phyloP scores from a whole-genome alignment of 352 stramenopile genomes.

The Globisporangium paroecandrum region DNA sequence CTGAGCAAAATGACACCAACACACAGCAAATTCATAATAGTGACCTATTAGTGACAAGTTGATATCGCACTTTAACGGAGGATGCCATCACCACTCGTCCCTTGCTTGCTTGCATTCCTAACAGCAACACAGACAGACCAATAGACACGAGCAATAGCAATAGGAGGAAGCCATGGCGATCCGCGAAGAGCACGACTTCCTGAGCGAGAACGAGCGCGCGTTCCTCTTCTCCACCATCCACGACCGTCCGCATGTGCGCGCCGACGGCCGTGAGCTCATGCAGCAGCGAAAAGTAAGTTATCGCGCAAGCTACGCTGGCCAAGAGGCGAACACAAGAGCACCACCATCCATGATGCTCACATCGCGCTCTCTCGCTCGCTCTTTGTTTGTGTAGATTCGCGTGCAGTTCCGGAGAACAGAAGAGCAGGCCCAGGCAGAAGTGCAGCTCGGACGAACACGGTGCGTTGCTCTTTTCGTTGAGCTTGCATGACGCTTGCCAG shows the following conservation, averaged over 20 bases:
- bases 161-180: conserved; percentile 33
- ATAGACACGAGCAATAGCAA: background rate
- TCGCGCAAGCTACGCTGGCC: background rate
- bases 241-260: conserved; percentile 54
- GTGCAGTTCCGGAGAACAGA: conserved; percentile 82
- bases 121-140: background rate
- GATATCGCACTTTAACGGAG: conserved; percentile 17
- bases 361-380: background rate
- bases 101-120: background rate
- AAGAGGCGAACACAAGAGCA: background rate
- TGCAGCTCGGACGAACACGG: conserved; percentile 75
- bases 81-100: conserved; percentile 18
- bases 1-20: background rate
- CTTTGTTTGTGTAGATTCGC: conserved; percentile 33
- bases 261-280: conserved; percentile 74
- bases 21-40: background rate
- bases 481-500: background rate
- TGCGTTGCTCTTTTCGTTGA: conserved; percentile 21
- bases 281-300: conserved; percentile 63
- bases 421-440: conserved; percentile 70
- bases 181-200: conserved; percentile 64
- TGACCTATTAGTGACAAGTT: conserved; percentile 3
- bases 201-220: conserved; percentile 79
- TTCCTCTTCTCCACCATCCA: conserved; percentile 70
- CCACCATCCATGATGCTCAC: background rate